Base-by-base conservation (phyloP, 2,329 filamentous ascomycete genomes). In the Ophiostoma perfectum region DNA sequence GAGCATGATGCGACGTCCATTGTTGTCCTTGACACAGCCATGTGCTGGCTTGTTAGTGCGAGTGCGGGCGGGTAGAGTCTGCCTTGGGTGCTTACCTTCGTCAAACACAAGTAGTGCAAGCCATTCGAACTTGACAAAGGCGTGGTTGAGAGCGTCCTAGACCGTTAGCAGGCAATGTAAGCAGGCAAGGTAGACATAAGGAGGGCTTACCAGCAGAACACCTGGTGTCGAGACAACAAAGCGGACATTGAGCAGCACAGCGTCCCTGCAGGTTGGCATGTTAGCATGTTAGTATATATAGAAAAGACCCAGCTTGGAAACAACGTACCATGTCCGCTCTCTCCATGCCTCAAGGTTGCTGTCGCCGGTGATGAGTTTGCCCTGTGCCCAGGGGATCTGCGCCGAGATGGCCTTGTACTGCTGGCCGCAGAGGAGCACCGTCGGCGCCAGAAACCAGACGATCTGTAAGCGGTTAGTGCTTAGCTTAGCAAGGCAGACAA, bases 141-240 rank as follows among this genome's bases (percentile, higher is more conserved):
- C 90, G 78, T 95, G 91, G 0, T 78, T 80, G 55, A 96, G 80
- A 2, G 91, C 91, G 77, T 96, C 90, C 2, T 72, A 12, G 2
- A 9, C 18, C 27, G 60, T 44, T 12, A 6, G 18, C 5, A 18
- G 39, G 9, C 12, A n/a, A 52, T 38, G 8, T 12, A 7, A 49
- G n/a, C 16, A n/a, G 1, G 58, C 7, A 41, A 16, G n/a, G 16
- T 4, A 39, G 39, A 55, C 39, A 38, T 12, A 42, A 18, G 38
- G 18, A 14, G 36, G 4, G 11, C 8, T 14, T 52, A 72, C 71
- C 49, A 86, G 79, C 5, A 96, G 81, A 1, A 96, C 83, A 70
- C 90, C 88, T 70, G 89, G 88, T 0, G 93, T 95, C 0, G 90
- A 92, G 1, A 96, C 83, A 5, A 96, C 85, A n/a, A 96, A 81